Evolutionary conservation across 2,329 filamentous ascomycete species (phyloP).

Genomic region (Lomentospora prolificans): DNA sequence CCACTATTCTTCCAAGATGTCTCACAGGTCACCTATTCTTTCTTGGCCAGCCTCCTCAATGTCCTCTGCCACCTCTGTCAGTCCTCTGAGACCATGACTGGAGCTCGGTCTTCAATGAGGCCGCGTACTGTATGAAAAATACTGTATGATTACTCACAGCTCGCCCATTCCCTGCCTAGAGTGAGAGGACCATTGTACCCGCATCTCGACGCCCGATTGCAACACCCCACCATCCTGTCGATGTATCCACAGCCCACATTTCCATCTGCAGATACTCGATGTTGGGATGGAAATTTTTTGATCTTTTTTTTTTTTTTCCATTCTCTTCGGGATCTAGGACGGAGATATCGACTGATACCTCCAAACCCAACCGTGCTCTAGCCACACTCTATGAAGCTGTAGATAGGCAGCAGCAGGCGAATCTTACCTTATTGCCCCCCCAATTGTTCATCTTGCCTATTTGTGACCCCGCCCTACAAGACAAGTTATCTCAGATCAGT

Average conservation of each 20-base stretch:
- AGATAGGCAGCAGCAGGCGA: not conserved
- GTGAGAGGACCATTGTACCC: too few relatives aligned
- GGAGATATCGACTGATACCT: not conserved
- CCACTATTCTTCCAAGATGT: too few relatives aligned
- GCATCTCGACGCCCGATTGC: too few relatives aligned
- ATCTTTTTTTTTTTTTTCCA: not conserved
- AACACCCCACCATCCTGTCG: not conserved
- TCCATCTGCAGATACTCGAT: not conserved
- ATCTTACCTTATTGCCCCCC: not conserved
- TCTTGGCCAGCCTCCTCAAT: too few relatives aligned
- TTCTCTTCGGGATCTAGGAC: not conserved
- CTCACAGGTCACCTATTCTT: too few relatives aligned
- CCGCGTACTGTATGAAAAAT: too few relatives aligned
- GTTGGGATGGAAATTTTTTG: conserved; percentile 9
- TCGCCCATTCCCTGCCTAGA: too few relatives aligned
- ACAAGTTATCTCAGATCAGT: too few relatives aligned
- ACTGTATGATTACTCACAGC: not conserved
- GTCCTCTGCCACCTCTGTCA: too few relatives aligned
- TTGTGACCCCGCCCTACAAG: too few relatives aligned
- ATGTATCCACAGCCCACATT: not conserved
- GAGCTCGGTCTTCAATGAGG: too few relatives aligned
- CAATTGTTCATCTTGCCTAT: not conserved
- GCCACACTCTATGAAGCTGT: not conserved
- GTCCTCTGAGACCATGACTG: too few relatives aligned
- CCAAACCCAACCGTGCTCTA: not conserved